Conservation (phyloP, 495 filamentous ascomycete genomes). For the Neurospora sublineolata region DNA sequence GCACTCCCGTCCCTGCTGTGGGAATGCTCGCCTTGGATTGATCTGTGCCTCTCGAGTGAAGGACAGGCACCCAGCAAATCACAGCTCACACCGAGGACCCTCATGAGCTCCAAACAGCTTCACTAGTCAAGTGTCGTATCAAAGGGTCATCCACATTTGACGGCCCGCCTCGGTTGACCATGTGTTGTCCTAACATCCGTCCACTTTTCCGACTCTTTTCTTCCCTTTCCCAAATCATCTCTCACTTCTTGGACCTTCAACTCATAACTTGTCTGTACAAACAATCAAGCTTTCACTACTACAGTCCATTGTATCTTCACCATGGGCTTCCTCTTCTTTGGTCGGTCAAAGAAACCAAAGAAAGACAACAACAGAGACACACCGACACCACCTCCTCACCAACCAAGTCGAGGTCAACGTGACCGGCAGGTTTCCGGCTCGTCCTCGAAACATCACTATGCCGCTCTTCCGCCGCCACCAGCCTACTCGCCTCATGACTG, state of each 20-base stretch:
- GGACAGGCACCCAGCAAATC: not conserved
- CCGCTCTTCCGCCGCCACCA: slow-evolving; percentile 7
- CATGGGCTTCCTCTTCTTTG: slow-evolving; percentile 41
- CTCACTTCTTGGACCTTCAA: not conserved
- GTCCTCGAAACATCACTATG: slow-evolving; percentile 4
- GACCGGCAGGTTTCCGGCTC: not conserved
- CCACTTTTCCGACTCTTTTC: not conserved
- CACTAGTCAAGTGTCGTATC: not conserved
- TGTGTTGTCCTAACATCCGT: not conserved
- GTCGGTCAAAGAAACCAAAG: slow-evolving; percentile 29
- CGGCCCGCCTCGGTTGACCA: not conserved
- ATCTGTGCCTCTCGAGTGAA: not conserved
- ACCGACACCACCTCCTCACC: slow-evolving; percentile 6
- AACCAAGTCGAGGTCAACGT: not conserved
- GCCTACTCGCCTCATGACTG: slow-evolving; percentile 11
- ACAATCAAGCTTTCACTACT: not conserved
- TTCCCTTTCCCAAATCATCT: not conserved
- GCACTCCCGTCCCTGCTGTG: slow-evolving; percentile 24
- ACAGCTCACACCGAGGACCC: not conserved
- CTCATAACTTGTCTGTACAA: not conserved
- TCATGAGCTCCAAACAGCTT: not conserved
- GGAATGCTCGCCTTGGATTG: slow-evolving; percentile 8
- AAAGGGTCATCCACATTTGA: not conserved
- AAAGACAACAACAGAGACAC: slow-evolving; percentile 8
- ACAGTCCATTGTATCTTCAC: slow-evolving; percentile 1